phyloP scores from a whole-genome alignment of 495 filamentous ascomycete genomes.

The Penicillium waksmanii region DNA sequence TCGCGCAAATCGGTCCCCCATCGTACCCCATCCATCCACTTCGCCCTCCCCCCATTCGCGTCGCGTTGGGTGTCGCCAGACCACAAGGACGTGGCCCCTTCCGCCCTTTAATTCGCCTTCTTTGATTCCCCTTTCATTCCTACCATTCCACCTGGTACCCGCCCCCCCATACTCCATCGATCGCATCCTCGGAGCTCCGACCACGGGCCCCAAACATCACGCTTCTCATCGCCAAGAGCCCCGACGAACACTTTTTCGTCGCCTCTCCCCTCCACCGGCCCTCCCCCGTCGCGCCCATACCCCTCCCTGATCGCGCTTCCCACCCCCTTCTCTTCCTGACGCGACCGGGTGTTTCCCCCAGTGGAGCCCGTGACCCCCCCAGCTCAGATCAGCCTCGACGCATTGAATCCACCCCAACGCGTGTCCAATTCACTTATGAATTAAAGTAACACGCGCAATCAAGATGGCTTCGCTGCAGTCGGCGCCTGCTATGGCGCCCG shows the following conservation, averaged over 20 bases:
- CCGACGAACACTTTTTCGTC: slow-evolving; percentile 31
- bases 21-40: slow-evolving; percentile 49
- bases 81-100: neutral
- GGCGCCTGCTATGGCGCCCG: slow-evolving; percentile 64
- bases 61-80: slow-evolving; percentile 23
- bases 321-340: slow-evolving; percentile 17
- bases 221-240: slow-evolving; percentile 42
- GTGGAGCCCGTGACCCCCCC: slow-evolving; percentile 27
- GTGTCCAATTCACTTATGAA: slow-evolving; percentile 34
- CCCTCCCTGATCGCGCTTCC: slow-evolving; percentile 9
- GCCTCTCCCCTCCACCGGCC: slow-evolving; percentile 31
- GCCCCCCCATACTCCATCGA: slow-evolving; percentile 31
- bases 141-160: slow-evolving; percentile 29
- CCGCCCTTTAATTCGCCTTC: slow-evolving; percentile 32
- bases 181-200: slow-evolving; percentile 36
- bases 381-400: slow-evolving; percentile 13
- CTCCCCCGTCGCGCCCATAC: slow-evolving; percentile 15
- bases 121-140: slow-evolving; percentile 30
- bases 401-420: slow-evolving; percentile 13
- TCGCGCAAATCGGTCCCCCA: slow-evolving; percentile 52
- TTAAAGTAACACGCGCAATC: slow-evolving; percentile 25
- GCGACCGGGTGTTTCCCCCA: slow-evolving; percentile 27
- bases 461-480: slow-evolving; percentile 81
- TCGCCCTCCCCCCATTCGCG: slow-evolving; percentile 39
- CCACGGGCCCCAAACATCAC: slow-evolving; percentile 41